These are phyloP conservation scores for Curvularia spicifera DNA, from an alignment of 2,329 filamentous ascomycete species.

Conservation along the genomic window DNA sequence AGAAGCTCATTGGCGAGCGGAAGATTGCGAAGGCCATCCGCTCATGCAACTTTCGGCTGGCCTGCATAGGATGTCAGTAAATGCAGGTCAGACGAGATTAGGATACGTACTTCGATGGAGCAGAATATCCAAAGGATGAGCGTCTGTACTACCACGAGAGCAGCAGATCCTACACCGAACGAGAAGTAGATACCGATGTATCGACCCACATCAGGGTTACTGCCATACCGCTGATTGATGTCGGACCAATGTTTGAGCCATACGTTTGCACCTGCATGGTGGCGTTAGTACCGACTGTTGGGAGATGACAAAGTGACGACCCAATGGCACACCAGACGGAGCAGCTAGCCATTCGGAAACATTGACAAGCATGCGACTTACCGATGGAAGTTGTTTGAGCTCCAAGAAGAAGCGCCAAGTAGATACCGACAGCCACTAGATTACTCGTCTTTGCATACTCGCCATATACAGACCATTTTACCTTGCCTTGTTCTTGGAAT, in stretches of 20 bases:
- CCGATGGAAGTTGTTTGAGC: constrained; percentile 84
- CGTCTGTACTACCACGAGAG: constrained; percentile 87
- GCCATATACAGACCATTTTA: constrained; percentile 93
- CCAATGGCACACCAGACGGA: constrained; percentile 16
- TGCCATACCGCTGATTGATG: constrained; percentile 68
- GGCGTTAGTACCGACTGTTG: constrained; percentile 28
- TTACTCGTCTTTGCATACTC: constrained; percentile 98
- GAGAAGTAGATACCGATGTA: constrained; percentile 96
- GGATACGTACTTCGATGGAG: constrained; percentile 82
- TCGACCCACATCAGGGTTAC: constrained; percentile 80
- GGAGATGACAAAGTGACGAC: constrained; percentile 30
- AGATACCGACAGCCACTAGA: constrained; percentile 79
- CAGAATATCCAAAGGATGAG: constrained; percentile 99
- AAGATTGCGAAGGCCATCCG: constrained; percentile 98
- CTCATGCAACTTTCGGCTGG: constrained; percentile 94
- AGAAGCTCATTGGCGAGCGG: constrained; percentile 97
- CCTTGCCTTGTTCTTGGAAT: constrained; percentile 90
- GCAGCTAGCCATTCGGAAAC: no score
- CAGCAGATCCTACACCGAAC: constrained; percentile 85
- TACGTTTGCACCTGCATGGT: constrained; percentile 71
- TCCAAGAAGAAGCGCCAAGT: constrained; percentile 75
- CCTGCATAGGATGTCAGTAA: constrained; percentile 58
- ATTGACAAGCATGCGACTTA: constrained; percentile 49
- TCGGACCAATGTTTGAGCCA: constrained; percentile 97
- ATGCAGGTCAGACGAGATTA: constrained; percentile 11